Conservation (phyloP, 129 eudicot species). For the sunflower (Helianthus annuus) region HanXRQr2.0-SUNRISE NC_035446.2:165401631-165402130, state of each 20-base stretch:
- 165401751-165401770: no score
- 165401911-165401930: constrained; percentile 71
- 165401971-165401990: constrained; percentile 40
- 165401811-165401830: constrained; percentile 23
- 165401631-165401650: no score
- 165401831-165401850: no score
- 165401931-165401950: constrained; percentile 62
- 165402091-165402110: constrained; percentile 29
- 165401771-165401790: no score
- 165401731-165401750: no score
- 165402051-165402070: constrained; percentile 5
- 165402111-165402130: constrained; percentile 47
- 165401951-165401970: constrained; percentile 67
- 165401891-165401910: neutral
- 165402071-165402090: constrained; percentile 28
- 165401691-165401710: no score
- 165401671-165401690: no score
- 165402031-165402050: constrained; percentile 23
- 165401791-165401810: no score
- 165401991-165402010: constrained; percentile 6
- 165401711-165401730: no score
- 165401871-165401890: neutral
- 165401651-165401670: no score
- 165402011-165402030: constrained; percentile 14
- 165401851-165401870: no score